A percentile compares a stretch with the other conserved stretches of the same genome.
phyloP scores from a whole-genome alignment of 2,329 filamentous ascomycete species.

The Microascus cirrosus region DNA sequence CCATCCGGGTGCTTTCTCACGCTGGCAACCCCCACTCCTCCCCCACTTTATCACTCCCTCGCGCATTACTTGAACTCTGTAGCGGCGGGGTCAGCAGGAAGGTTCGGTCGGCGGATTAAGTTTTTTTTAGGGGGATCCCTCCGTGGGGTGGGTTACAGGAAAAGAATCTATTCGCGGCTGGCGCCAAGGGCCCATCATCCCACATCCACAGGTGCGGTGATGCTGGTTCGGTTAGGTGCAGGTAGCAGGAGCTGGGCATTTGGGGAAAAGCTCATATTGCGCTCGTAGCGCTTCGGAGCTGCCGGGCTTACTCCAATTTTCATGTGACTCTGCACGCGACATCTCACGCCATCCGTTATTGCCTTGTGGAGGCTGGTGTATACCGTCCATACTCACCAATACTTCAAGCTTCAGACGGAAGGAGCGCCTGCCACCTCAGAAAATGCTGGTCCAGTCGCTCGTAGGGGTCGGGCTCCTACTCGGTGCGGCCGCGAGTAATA shows the following conservation, averaged over 20 bases:
- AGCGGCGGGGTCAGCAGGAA: neutral
- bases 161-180: neutral
- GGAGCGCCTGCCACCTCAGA: no score
- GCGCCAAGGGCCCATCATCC: neutral
- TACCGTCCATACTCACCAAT: neutral
- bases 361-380: no score
- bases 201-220: no score
- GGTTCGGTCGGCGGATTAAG: neutral
- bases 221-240: no score
- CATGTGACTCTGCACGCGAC: no score
- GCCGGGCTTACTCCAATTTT: no score
- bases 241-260: no score
- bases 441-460: neutral
- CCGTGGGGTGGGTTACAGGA: neutral
- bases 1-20: conserved; percentile 3
- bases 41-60: neutral
- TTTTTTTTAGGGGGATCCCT: neutral
- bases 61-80: neutral
- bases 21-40: neutral
- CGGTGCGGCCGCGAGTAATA: neutral
- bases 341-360: no score
- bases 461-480: neutral
- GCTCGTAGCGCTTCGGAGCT: no score
- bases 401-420: neutral
- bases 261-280: no score